Percentiles rank a stretch among this genome's conserved stretches.
Evolutionary conservation across 495 filamentous ascomycete species (phyloP).

Genomic region (Penicillium malachiteum): DNA sequence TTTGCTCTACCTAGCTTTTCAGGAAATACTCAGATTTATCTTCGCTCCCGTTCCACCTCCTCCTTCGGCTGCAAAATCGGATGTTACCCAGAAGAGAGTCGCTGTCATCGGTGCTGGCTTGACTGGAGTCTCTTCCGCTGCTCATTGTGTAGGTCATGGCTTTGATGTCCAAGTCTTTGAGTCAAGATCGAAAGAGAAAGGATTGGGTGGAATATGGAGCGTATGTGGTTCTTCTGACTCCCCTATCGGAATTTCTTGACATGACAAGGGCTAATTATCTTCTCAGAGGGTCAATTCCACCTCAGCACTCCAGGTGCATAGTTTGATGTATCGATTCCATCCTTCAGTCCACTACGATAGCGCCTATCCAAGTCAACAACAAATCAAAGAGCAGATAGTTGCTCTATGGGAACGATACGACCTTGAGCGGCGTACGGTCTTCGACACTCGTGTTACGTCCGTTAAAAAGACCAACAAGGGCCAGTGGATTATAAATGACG

Average conservation of each 20-base stretch:
- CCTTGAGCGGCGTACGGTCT: conserved; percentile 66
- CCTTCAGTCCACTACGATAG: conserved; percentile 71
- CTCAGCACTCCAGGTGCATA: conserved; percentile 78
- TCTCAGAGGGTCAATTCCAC: conserved; percentile 76
- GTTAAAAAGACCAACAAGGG: conserved; percentile 67
- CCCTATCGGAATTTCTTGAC: neutral
- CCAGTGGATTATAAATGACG: conserved; percentile 80
- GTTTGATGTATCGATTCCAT: conserved; percentile 85
- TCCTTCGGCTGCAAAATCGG: conserved; percentile 41
- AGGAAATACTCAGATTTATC: conserved; percentile 63
- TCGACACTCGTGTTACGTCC: conserved; percentile 65
- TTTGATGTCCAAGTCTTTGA: conserved; percentile 83
- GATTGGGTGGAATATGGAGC: conserved; percentile 82
- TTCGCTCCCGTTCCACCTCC: conserved; percentile 69
- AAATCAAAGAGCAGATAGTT: conserved; percentile 69
- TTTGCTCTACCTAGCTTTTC: conserved; percentile 64
- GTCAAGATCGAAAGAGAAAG: conserved; percentile 55
- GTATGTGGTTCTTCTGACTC: conserved; percentile 32
- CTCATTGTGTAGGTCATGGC: conserved; percentile 84
- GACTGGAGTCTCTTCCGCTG: conserved; percentile 77
- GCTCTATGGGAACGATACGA: conserved; percentile 75
- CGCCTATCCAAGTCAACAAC: conserved; percentile 71
- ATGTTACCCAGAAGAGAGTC: conserved; percentile 56
- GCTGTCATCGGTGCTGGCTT: conserved; percentile 83
- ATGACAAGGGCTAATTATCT: neutral